Base-by-base conservation (phyloP, 1,139 yeast species). In the Blastobotrys arbuscula region DNA sequence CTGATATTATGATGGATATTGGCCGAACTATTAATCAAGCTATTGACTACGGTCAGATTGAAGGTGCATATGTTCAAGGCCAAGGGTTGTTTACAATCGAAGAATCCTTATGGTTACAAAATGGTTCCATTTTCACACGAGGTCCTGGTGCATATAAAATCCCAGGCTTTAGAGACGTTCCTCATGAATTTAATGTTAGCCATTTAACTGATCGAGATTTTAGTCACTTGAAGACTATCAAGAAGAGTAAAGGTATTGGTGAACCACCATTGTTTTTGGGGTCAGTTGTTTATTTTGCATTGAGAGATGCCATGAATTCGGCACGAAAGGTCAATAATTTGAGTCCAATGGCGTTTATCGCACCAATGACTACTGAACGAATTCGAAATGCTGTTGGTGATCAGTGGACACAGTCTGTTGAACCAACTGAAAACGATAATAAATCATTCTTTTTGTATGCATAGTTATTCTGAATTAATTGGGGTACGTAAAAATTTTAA, bases 101-200 rank as follows among this genome's bases (percentile, higher is more conserved):
- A 52, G 76, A 73, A 55, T 67, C 74, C 1, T 55, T 73, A 44
- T 73, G 77, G 76, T 58, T 70, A 44, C 60, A 67, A 36, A 65
- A 65, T 41, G 75, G 76, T 10, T 58, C 67, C 2, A 56, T 73
- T 34, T 67, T 71, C 53, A 73, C 77, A 1, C 62, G 73, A 13
- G 77, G 77, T 1, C 77, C 77, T 3, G 77, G 77, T 24, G 69
- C 69, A n/a, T 73, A 73, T 58, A 73, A 73, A 63, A 72, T 72
- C 30, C 76, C 76, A 1, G 75, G 76, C 2, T 72, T 72, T 59
- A 55, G 75, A 23, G 76, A 72, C 51, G 65, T 70, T 28, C 76
- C 76, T 2, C 75, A 71, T 51, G 61, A 59, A 35, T 72, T 72
- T 59, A 67, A 66, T 48, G 73, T 73, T 18, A 59, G 69, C 16